Conservation (phyloP, 2,329 filamentous ascomycete genomes). For the Pezicula radicicola region DNA sequence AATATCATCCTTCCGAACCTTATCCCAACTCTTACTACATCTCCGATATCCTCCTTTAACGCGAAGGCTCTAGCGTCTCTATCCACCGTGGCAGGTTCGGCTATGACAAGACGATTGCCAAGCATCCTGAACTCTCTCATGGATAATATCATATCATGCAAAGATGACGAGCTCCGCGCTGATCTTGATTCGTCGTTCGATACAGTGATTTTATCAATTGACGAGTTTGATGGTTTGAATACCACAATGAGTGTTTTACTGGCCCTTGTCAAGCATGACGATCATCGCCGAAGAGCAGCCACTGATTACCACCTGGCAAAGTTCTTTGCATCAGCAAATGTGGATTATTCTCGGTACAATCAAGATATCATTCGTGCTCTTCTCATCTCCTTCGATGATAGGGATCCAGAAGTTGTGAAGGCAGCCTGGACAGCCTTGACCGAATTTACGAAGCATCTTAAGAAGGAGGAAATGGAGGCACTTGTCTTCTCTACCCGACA, state of each 20-base stretch:
- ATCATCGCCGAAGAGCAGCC: conserved; percentile 77
- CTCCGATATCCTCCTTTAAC: conserved; percentile 92
- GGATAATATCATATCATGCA: conserved; percentile 81
- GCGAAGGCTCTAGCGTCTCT: conserved; percentile 90
- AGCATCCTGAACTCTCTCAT: conserved; percentile 90
- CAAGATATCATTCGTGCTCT: conserved; percentile 90
- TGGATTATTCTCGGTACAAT: conserved; percentile 95
- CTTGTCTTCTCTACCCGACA: conserved; percentile 84
- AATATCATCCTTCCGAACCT: conserved; percentile 97
- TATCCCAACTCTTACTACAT: conserved; percentile 85
- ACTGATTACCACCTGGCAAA: conserved; percentile 77
- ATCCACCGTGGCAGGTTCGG: conserved; percentile 82
- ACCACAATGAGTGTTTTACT: conserved; percentile 94
- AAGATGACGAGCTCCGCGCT: conserved; percentile 67
- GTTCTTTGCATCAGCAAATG: conserved; percentile 77
- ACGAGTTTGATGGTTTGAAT: conserved; percentile 94
- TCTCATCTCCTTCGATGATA: conserved; percentile 88
- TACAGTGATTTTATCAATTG: conserved; percentile 85
- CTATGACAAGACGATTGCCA: conserved; percentile 87
- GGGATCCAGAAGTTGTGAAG: conserved; percentile 81
- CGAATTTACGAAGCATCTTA: conserved; percentile 82
- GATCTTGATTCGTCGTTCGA: conserved; percentile 84
- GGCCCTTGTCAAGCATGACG: conserved; percentile 84
- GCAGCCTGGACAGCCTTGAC: conserved; percentile 83
- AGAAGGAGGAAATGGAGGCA: conserved; percentile 97